Evolutionary conservation across 768 basidiomycete species (phyloP), one percentile per base, ranked within the genome.

Genomic region (Favolaschia claudopus): DNA sequence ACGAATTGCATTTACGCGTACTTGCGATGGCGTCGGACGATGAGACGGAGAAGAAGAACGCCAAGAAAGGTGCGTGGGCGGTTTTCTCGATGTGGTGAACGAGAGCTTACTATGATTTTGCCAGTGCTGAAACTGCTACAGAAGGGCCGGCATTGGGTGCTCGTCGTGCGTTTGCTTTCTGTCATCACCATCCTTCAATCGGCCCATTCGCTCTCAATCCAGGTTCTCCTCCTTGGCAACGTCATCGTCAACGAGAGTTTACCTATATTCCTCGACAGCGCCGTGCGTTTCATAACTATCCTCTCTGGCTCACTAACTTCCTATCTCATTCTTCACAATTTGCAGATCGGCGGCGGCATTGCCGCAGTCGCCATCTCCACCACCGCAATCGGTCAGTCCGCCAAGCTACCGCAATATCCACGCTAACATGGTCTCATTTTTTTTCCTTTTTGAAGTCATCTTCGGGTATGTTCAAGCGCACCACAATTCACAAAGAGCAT

Each of bases 1-100:
- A 97, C 63, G 92, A 95, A 59, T 83, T 97, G 15, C 93, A 96
- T 66, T 83, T 97, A 6, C 86, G 93, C 17, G 95, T 96, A 4
- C 80, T 97, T 37, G 81, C 93, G 0, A 82, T 87, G 2, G 92
- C 92, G 9, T 95, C 93, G 0, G 91, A 91, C n/a, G 82, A 93
- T 69, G 61, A 76, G 6, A 79, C 66, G 20, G 92, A 96, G 73
- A 83, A 85, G 65, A 63, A 69, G 36, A 91, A 93, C 58, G 93
- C 93, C 0, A 81, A 82, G 68, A 88, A 83, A 76, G 92, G 91
- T 88, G 46, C 2, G 72, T 33, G n/a, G n/a, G n/a, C n/a, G n/a
- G n/a, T n/a, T n/a, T n/a, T n/a, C n/a, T n/a, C n/a, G n/a, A n/a
- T n/a, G n/a, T n/a, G n/a, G n/a, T n/a, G n/a, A n/a, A n/a, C n/a